Evolutionary conservation across 2,329 filamentous ascomycete species (phyloP).

Genomic region (Fusarium dimerum): DNA sequence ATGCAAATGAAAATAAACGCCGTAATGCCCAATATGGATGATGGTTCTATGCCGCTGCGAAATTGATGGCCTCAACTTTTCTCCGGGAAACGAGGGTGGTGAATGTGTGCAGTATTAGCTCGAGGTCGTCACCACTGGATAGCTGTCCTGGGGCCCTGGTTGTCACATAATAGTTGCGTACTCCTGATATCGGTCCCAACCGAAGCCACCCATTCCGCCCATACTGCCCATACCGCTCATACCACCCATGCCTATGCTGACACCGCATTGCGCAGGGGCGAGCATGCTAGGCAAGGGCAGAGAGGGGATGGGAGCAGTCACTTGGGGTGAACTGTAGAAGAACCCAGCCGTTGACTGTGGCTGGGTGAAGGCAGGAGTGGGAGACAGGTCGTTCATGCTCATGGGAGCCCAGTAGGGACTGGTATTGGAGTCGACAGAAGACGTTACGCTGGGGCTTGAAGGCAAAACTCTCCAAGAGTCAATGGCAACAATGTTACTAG

Average conservation of each 20-base stretch:
- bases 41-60: constrained; percentile 41
- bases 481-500: constrained; percentile 65
- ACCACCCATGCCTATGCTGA: constrained; percentile 68
- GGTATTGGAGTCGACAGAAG: constrained; percentile 69
- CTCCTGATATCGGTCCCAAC: constrained; percentile 84
- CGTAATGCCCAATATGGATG: constrained; percentile 39
- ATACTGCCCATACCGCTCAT: constrained; percentile 62
- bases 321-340: constrained; percentile 80
- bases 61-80: constrained; percentile 34
- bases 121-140: constrained; percentile 50
- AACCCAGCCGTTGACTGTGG: constrained; percentile 71
- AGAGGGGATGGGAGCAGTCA: constrained; percentile 71
- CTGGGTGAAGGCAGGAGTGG: constrained; percentile 73
- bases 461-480: constrained; percentile 91
- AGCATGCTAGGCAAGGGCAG: constrained; percentile 87
- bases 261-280: constrained; percentile 74
- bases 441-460: constrained; percentile 80
- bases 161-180: constrained; percentile 87
- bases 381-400: constrained; percentile 75
- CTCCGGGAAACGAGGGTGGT: constrained; percentile 36
- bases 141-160: constrained; percentile 52
- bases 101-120: constrained; percentile 39
- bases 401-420: constrained; percentile 79
- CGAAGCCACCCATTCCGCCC: constrained; percentile 63
- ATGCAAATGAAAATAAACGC: constrained; percentile 50